Conservation (phyloP, 257 asterid species). For the Oldenlandia corymbosa region DNA sequence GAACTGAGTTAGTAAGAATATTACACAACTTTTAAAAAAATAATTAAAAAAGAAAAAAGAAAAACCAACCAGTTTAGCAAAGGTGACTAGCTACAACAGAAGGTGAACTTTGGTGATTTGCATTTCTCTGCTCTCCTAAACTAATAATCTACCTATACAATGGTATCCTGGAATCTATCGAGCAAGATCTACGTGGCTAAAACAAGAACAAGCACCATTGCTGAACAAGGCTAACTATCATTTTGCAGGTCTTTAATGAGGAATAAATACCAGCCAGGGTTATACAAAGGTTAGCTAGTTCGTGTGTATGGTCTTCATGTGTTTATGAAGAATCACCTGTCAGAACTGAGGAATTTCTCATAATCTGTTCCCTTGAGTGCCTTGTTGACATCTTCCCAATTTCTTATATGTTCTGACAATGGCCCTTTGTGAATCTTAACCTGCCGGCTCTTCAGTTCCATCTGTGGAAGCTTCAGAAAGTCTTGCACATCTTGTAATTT, state of each 20-base stretch:
- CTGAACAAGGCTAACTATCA: slow-evolving; percentile 4
- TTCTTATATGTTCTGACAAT: slow-evolving; percentile 56
- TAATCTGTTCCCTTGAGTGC: slow-evolving; percentile 65
- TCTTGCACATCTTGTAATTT: slow-evolving; percentile 60
- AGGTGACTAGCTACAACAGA: too few species aligned
- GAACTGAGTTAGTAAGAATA: too few species aligned
- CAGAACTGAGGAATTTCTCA: slow-evolving; percentile 59
- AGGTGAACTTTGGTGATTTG: neutral
- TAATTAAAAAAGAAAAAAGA: too few species aligned
- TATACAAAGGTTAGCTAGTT: slow-evolving; percentile 13
- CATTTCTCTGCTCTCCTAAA: slow-evolving; percentile 1
- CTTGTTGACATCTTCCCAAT: slow-evolving; percentile 70
- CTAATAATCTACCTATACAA: neutral
- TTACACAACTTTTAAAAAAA: too few species aligned
- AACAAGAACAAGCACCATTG: neutral
- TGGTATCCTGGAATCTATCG: neutral
- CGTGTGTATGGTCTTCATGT: slow-evolving; percentile 22
- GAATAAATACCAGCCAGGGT: slow-evolving; percentile 16
- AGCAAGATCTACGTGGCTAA: too few species aligned
- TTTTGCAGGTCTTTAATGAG: slow-evolving; percentile 19
- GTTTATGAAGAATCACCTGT: slow-evolving; percentile 37
- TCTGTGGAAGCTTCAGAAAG: slow-evolving; percentile 63
- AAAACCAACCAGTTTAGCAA: too few species aligned
- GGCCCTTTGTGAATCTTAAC: slow-evolving; percentile 90
- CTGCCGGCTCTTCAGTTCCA: slow-evolving; percentile 68